These are phyloP conservation scores for Musa balbisiana DNA, from an alignment of 202 grass and related monocot species.

Conservation along the genomic window DNA sequence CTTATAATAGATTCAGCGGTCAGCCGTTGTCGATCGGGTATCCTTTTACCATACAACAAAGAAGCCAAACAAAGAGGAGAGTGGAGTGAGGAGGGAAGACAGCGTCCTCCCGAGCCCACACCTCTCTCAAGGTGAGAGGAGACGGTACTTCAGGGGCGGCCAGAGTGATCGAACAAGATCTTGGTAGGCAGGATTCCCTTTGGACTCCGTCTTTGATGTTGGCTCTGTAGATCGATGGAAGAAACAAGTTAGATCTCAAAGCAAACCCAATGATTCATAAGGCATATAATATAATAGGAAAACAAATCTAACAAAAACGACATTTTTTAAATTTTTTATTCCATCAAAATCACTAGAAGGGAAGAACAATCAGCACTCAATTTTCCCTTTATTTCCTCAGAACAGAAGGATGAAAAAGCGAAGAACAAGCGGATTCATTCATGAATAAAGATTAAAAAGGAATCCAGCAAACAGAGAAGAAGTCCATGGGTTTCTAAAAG, in stretches of 20 bases:
- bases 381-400: not conserved
- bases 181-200: not conserved
- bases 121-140: constrained; percentile 40
- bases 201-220: not conserved
- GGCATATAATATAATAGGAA: too few species aligned
- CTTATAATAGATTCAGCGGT: not conserved
- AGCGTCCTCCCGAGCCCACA: constrained; percentile 34
- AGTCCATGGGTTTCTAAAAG: not conserved
- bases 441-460: not conserved
- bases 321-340: too few species aligned
- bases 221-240: not conserved
- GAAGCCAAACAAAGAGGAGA: constrained; percentile 24
- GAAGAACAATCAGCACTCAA: not conserved
- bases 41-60: constrained; percentile 28
- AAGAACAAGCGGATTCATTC: not conserved
- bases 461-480: not conserved
- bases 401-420: not conserved
- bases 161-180: constrained; percentile 35
- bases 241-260: not conserved
- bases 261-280: not conserved
- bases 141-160: constrained; percentile 38
- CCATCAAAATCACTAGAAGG: not conserved
- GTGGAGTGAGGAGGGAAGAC: constrained; percentile 16
- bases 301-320: too few species aligned
- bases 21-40: constrained; percentile 74